These are phyloP conservation scores for Alternaria postmessia DNA, from an alignment of 2,329 filamentous ascomycete genomes.

Conservation along the genomic window DNA sequence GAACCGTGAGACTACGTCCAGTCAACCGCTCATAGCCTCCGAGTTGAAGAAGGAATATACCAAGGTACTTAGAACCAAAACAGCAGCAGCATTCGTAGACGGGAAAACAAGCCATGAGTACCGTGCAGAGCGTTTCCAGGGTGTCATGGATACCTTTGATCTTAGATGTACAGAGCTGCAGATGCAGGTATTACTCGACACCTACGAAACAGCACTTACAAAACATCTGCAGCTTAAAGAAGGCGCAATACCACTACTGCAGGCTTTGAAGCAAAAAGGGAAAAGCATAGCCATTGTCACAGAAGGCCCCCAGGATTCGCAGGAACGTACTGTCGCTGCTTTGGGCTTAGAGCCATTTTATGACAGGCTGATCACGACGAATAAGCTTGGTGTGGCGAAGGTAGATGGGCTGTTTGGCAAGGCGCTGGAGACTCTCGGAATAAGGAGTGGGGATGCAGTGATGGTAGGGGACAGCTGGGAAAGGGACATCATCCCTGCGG, in stretches of 20 bases:
- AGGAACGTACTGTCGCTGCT: conserved; percentile 54
- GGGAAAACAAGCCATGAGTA: conserved; percentile 57
- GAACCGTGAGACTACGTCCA: not conserved
- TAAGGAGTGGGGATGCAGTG: conserved; percentile 14
- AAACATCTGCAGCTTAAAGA: not conserved
- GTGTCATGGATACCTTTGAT: not conserved
- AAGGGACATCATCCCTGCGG: conserved; percentile 3
- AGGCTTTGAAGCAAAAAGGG: conserved; percentile 14
- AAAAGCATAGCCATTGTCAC: conserved; percentile 58
- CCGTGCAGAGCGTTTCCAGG: conserved; percentile 51
- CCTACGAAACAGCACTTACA: not conserved
- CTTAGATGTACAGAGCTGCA: not conserved
- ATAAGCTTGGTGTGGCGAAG: conserved; percentile 43
- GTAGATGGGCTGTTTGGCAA: conserved; percentile 22
- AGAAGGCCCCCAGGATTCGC: conserved; percentile 59
- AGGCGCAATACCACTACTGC: not conserved
- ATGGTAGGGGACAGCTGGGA: conserved; percentile 18
- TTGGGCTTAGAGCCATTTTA: conserved; percentile 41
- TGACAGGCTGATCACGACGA: conserved; percentile 48
- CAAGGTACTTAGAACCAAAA: conserved; percentile 47
- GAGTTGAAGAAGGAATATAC: conserved; percentile 41
- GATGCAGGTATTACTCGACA: not conserved
- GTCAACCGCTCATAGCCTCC: not conserved
- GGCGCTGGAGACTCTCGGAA: conserved; percentile 18
- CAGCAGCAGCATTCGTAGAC: conserved; percentile 54